Conservation (phyloP, 208 protist species). For the Acanthamoeba castellanii region DNA sequence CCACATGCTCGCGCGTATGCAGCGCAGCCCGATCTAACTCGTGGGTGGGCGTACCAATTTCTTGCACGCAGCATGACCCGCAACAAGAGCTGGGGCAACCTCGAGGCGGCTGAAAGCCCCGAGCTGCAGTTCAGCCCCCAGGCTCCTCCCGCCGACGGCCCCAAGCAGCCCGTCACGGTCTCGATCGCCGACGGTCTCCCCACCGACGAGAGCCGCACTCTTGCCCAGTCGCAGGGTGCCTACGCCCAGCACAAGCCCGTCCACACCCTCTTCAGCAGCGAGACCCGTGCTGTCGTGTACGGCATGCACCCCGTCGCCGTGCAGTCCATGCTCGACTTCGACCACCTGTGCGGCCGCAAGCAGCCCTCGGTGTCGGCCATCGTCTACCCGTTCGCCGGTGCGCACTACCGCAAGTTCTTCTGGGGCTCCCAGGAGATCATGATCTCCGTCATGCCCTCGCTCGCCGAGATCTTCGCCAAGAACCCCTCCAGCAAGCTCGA, state of each 20-base stretch:
- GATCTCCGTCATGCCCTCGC: slow-evolving; percentile 80
- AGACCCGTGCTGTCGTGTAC: slow-evolving; percentile 80
- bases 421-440: slow-evolving; percentile 90
- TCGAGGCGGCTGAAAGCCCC: not conserved
- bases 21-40: not conserved
- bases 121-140: slow-evolving; percentile 1
- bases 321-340: slow-evolving; percentile 91
- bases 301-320: slow-evolving; percentile 85
- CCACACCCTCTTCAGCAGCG: slow-evolving; percentile 78
- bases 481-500: slow-evolving; percentile 74
- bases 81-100: not conserved
- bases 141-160: not conserved
- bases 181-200: not conserved
- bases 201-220: not conserved
- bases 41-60: not conserved
- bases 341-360: slow-evolving; percentile 87
- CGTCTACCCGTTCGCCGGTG: slow-evolving; percentile 79
- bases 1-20: no score
- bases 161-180: slow-evolving; percentile 16
- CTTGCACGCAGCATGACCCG: not conserved
- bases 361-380: slow-evolving; percentile 88
- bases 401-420: slow-evolving; percentile 89
- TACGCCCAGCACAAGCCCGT: not conserved
- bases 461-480: slow-evolving; percentile 15
- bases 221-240: not conserved